Base-by-base conservation (phyloP, 768 basidiomycete species). In the Mycena alexandri region DNA sequence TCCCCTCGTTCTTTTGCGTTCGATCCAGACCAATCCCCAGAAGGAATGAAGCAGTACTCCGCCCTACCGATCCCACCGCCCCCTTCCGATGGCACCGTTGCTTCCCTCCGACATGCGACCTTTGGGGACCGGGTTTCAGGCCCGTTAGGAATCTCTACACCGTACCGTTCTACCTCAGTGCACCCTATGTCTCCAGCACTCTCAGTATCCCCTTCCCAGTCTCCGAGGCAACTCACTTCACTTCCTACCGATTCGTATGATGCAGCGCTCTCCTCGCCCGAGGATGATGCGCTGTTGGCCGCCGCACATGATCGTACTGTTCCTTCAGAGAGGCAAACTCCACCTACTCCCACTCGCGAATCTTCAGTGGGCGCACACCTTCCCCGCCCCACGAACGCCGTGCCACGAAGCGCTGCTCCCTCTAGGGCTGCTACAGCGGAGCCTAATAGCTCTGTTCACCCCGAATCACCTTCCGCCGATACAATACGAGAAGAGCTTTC, bases 401-500 rank as follows among this genome's bases (percentile, higher is more conserved):
- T 22, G 25, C 55, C 14, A 38, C 38, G 43, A 10, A 29, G 33
- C 14, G 7, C 33, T 11, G 5, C 21, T 54, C 54, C 19, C 38
- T 58, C 63, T 6, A 42, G 56, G 21, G 17, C 41, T 24, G 21
- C 48, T 25, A 51, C 61, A 0, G 42, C 11, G 21, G 66, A 61
- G 29, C 8, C 25, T 0, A 38, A 60, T 8, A 24, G 11, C 11
- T 8, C 44, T 4, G 12, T 21, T 2, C 10, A 29, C 1, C 42
- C 43, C 2, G 10, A 25, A 36, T 67, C 66, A 4, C 59, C 65
- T 38, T 61, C 65, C 16, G 41, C 59, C 11, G 66, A 67, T 16
- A 62, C 60, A 12, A 6, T 62, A 12, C 29, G 55, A 22, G 66
- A 67, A 46, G 66, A 67, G 16, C 61, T 61, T 22, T 56, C 66